Conservation (phyloP, 108 stramenopile species). For the Cylindrotheca closterium region DNA sequence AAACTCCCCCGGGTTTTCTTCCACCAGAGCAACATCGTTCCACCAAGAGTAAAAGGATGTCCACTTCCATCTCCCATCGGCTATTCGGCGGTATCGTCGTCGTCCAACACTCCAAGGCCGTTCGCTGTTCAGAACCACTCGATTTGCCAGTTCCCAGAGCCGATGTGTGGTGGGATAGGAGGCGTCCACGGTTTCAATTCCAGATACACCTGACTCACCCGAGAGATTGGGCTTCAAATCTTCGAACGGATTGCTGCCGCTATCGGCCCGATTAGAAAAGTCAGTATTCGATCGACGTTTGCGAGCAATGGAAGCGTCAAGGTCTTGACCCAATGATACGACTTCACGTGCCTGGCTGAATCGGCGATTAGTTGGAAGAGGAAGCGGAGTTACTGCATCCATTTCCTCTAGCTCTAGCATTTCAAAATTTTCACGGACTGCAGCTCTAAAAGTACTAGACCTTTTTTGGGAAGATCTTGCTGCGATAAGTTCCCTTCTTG, state of each 20-base stretch:
- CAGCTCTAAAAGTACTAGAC: too few relatives aligned
- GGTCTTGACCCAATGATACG: not conserved
- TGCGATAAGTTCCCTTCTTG: conserved; percentile 46
- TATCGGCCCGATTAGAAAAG: not conserved
- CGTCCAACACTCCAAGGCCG: not conserved
- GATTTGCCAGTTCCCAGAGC: not conserved
- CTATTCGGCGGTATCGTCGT: not conserved
- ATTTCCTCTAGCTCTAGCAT: too few relatives aligned
- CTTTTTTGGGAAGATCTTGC: conserved; percentile 16
- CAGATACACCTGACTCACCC: too few relatives aligned
- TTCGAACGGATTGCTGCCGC: not conserved
- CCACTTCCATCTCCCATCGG: not conserved
- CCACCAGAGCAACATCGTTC: not conserved
- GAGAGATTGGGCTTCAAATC: too few relatives aligned
- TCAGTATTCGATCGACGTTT: not conserved
- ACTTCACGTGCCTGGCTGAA: not conserved
- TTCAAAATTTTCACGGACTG: too few relatives aligned
- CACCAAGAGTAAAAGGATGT: not conserved
- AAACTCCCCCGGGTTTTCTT: too few relatives aligned
- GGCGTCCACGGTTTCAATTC: too few relatives aligned
- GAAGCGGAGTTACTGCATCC: too few relatives aligned
- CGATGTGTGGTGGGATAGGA: not conserved
- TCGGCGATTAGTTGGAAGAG: too few relatives aligned
- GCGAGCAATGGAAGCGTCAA: not conserved
- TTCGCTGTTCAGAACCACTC: not conserved